phyloP scores from a whole-genome alignment of 2,329 filamentous ascomycete genomes.

The Fusarium humuli region DNA sequence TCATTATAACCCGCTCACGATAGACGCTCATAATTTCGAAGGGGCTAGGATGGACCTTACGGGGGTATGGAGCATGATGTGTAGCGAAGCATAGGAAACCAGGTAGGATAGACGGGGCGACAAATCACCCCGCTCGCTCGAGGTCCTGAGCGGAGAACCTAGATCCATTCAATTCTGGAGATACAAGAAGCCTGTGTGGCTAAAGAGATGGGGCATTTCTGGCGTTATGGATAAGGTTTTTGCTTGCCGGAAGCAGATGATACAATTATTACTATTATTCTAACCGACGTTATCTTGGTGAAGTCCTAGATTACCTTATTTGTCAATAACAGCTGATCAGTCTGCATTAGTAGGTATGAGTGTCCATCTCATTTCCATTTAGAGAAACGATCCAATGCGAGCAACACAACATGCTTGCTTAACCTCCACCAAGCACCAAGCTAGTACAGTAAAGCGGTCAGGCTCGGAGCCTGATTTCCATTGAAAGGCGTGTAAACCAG shows the following conservation, averaged over 20 bases:
- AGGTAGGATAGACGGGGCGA: conserved; percentile 6
- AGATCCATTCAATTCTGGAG: conserved; percentile 27
- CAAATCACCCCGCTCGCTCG: conserved; percentile 4
- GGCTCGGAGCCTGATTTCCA: conserved; percentile 2
- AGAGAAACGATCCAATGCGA: not conserved
- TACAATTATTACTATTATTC: conserved; percentile 26
- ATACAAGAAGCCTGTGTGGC: conserved; percentile 22
- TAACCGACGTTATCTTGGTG: not conserved
- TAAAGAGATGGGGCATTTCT: conserved; percentile 36
- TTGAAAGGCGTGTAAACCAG: not conserved
- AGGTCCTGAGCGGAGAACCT: conserved; percentile 7
- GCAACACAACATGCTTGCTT: not conserved
- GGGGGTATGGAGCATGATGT: conserved; percentile 9
- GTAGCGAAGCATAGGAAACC: conserved; percentile 9
- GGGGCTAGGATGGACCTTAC: conserved; percentile 4
- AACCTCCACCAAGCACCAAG: not conserved
- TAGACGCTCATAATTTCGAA: conserved; percentile 27
- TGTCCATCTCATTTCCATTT: not conserved
- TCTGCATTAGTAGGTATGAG: not conserved
- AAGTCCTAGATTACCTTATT: not conserved
- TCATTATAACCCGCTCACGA: conserved; percentile 19
- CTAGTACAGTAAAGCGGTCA: not conserved
- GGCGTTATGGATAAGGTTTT: conserved; percentile 39
- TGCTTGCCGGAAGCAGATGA: conserved; percentile 34
- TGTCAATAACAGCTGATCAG: not conserved